Percentiles rank a stretch among this genome's conserved stretches.
Conservation (phyloP, 176 grass and related monocot species). For the Eremochloa ophiuroides region DNA sequence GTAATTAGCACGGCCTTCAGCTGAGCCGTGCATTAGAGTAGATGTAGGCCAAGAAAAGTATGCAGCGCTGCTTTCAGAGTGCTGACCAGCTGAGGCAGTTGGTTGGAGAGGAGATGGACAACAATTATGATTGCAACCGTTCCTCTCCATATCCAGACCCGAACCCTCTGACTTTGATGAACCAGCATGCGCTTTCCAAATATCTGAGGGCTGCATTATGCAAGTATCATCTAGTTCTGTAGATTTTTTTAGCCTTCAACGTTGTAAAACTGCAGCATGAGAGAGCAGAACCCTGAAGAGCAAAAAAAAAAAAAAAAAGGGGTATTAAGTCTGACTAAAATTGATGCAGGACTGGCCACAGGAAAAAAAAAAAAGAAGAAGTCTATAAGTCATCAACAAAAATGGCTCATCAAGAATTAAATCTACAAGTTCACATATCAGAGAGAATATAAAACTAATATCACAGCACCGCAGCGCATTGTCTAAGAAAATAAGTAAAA, state of each 20-base stretch:
- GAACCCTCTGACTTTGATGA: conserved; percentile 38
- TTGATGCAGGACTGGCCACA: background rate
- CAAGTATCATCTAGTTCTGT: conserved; percentile 41
- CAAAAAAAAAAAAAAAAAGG: background rate
- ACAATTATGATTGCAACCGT: conserved; percentile 47
- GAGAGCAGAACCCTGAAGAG: conserved; percentile 4
- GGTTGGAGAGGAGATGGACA: conserved; percentile 63
- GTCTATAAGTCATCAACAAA: background rate
- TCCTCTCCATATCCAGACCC: conserved; percentile 58
- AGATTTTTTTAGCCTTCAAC: background rate
- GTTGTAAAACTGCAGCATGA: conserved; percentile 1
- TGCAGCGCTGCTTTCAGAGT: conserved; percentile 75
- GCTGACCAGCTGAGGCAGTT: conserved; percentile 82
- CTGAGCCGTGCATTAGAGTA: conserved; percentile 76
- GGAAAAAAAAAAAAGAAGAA: background rate
- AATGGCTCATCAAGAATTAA: background rate
- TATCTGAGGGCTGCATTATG: conserved; percentile 50
- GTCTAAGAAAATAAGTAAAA: background rate
- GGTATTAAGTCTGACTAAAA: background rate
- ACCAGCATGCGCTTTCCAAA: conserved; percentile 48
- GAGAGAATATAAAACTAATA: conserved; percentile 13
- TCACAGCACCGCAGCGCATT: background rate
- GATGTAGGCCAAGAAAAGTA: conserved; percentile 99
- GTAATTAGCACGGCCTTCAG: conserved; percentile 92
- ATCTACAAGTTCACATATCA: conserved; percentile 1